These are phyloP conservation scores for Penicillium sp. DNA, from an alignment of 2,329 filamentous ascomycete species.

Conservation along the genomic window DNA sequence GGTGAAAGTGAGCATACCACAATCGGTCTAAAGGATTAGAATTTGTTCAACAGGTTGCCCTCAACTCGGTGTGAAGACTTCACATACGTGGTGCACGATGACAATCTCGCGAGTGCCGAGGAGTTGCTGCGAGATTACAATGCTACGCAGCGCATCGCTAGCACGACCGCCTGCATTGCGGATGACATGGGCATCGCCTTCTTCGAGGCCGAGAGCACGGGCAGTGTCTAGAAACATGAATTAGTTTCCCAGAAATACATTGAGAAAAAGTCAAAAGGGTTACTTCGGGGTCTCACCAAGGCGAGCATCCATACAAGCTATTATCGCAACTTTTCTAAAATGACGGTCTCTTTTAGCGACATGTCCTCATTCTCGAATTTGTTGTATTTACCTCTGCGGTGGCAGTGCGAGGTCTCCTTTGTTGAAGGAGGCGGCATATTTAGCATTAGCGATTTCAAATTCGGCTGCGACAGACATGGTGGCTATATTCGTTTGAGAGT, in stretches of 20 bases:
- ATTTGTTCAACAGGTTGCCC: background rate
- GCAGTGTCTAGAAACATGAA: constrained; percentile 58
- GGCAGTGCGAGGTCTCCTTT: constrained; percentile 69
- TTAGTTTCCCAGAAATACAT: background rate
- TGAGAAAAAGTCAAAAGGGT: background rate
- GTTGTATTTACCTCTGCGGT: constrained; percentile 60
- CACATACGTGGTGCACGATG: constrained; percentile 54
- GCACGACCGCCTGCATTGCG: constrained; percentile 72
- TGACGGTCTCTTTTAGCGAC: background rate
- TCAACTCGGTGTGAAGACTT: too few relatives aligned
- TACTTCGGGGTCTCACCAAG: constrained; percentile 26
- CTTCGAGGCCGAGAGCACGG: constrained; percentile 68
- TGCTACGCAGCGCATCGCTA: constrained; percentile 70
- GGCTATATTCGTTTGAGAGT: background rate
- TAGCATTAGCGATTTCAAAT: constrained; percentile 60
- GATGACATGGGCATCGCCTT: constrained; percentile 79
- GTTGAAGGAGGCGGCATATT: constrained; percentile 64
- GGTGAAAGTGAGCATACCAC: constrained; percentile 71
- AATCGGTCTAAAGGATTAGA: constrained; percentile 55
- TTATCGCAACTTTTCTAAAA: constrained; percentile 41
- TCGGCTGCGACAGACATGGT: constrained; percentile 49
- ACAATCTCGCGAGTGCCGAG: constrained; percentile 76
- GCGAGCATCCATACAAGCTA: constrained; percentile 84
- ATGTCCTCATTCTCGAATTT: background rate
- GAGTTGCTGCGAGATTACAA: constrained; percentile 78